Conservation (phyloP, 192 early-diverging fungal genomes). For the Coemansia sp. region DNA sequence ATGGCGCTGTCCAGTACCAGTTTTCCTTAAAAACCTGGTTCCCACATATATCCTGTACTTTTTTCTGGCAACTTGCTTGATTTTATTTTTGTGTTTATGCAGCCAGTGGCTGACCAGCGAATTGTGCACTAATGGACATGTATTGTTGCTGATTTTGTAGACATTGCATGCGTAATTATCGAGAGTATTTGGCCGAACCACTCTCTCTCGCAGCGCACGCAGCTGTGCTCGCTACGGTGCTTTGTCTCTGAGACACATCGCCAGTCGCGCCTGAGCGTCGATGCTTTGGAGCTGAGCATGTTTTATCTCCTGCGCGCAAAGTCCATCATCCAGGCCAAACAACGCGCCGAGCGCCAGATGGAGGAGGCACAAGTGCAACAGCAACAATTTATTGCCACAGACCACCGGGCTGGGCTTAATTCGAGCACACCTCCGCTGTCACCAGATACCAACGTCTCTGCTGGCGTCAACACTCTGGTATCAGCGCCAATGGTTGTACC, state of each 20-base stretch:
- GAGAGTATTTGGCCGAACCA: slow-evolving; percentile 57
- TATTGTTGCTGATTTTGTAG: slow-evolving; percentile 16
- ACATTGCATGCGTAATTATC: slow-evolving; percentile 52
- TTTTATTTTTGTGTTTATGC: slow-evolving; percentile 9
- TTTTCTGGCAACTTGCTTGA: slow-evolving; percentile 3
- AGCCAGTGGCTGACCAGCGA: neutral
- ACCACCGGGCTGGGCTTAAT: neutral
- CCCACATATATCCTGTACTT: neutral
- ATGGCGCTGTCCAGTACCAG: no score
- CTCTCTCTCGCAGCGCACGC: slow-evolving; percentile 47
- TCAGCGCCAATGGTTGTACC: slow-evolving; percentile 24
- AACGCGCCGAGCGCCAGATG: slow-evolving; percentile 29
- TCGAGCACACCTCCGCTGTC: slow-evolving; percentile 31
- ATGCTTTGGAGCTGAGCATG: slow-evolving; percentile 51
- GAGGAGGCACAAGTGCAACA: slow-evolving; percentile 33
- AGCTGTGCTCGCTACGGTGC: slow-evolving; percentile 52
- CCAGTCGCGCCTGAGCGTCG: slow-evolving; percentile 42
- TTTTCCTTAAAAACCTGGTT: neutral
- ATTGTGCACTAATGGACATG: neutral
- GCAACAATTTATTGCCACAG: slow-evolving; percentile 7
- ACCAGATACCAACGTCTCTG: slow-evolving; percentile 9
- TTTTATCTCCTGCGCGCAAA: slow-evolving; percentile 53
- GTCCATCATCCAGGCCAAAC: slow-evolving; percentile 44
- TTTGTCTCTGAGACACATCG: slow-evolving; percentile 55
- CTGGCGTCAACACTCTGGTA: neutral